phyloP scores from a whole-genome alignment of 1,139 yeast species.

The Candida sanyaensis region DNA sequence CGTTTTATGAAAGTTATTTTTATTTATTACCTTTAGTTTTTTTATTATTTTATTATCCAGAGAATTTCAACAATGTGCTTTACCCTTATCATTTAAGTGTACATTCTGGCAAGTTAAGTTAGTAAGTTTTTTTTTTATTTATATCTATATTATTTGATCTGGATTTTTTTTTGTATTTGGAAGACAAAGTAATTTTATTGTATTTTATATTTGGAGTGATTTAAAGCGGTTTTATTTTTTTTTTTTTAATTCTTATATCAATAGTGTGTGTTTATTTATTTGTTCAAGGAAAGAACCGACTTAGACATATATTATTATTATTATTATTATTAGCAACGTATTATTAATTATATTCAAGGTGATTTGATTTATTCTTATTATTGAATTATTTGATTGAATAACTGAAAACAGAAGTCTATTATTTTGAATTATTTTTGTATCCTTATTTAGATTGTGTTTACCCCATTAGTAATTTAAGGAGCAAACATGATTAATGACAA shows the following conservation, averaged over 20 bases:
- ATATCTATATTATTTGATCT: background rate
- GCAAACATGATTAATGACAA: slow-evolving; percentile 17
- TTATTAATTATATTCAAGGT: slow-evolving; percentile 1
- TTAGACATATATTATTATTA: background rate
- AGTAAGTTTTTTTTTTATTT: background rate
- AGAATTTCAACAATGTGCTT: slow-evolving; percentile 5
- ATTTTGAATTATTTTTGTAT: slow-evolving; percentile 12
- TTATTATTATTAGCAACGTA: background rate
- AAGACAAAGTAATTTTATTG: background rate
- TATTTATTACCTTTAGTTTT: slow-evolving; percentile 3
- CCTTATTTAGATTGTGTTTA: slow-evolving; percentile 15
- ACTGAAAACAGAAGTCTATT: slow-evolving; percentile 4
- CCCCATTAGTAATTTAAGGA: background rate
- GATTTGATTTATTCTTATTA: slow-evolving; percentile 1
- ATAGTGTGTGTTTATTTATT: background rate
- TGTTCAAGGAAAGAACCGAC: background rate
- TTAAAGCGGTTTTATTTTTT: slow-evolving; percentile 1
- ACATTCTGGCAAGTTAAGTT: slow-evolving; percentile 2
- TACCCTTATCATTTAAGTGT: slow-evolving; percentile 6
- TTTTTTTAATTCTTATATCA: slow-evolving; percentile 1
- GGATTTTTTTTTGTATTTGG: background rate
- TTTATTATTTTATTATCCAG: background rate
- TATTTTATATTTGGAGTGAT: slow-evolving; percentile 3
- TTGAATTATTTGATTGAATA: background rate
- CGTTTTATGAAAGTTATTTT: slow-evolving; percentile 6